phyloP scores from a whole-genome alignment of 108 stramenopile genomes.

The Cyclotella distinguenda region DNA sequence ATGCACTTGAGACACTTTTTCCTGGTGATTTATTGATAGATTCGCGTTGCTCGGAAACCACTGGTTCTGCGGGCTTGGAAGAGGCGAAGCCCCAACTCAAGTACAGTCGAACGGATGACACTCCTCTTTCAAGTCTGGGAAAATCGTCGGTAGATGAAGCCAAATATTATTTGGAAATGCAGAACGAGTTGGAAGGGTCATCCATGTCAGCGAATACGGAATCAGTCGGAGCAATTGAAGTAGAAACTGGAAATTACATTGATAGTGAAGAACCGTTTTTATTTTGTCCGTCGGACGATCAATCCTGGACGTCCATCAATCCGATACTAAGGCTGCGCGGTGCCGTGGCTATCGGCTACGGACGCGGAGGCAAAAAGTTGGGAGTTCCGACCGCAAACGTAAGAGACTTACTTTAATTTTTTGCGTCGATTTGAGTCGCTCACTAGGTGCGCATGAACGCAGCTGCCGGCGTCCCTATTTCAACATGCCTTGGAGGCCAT shows the following conservation, averaged over 20 bases:
- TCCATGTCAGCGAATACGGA: neutral
- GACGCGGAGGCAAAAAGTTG: slow-evolving; percentile 85
- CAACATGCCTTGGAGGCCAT: slow-evolving; percentile 68
- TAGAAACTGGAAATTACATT: neutral
- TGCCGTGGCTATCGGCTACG: slow-evolving; percentile 75
- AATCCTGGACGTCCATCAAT: slow-evolving; percentile 43
- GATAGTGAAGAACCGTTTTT: neutral
- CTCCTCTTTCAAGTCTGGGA: slow-evolving; percentile 18
- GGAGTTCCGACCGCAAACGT: slow-evolving; percentile 90
- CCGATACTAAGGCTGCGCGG: slow-evolving; percentile 64
- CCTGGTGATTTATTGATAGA: neutral
- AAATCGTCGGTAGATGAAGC: slow-evolving; percentile 36
- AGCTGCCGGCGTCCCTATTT: slow-evolving; percentile 76
- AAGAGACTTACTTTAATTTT: too few species aligned
- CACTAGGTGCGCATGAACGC: neutral
- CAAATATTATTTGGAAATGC: slow-evolving; percentile 32
- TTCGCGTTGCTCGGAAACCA: neutral
- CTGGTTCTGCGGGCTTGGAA: neutral
- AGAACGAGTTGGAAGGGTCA: slow-evolving; percentile 19
- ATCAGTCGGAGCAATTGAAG: neutral
- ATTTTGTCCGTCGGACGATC: neutral
- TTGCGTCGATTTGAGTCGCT: neutral
- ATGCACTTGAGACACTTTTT: slow-evolving; percentile 15
- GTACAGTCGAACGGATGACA: slow-evolving; percentile 41
- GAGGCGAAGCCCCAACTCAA: neutral